Base-by-base conservation (phyloP, 345 rosid species). In the Balakata baccata region DNA sequence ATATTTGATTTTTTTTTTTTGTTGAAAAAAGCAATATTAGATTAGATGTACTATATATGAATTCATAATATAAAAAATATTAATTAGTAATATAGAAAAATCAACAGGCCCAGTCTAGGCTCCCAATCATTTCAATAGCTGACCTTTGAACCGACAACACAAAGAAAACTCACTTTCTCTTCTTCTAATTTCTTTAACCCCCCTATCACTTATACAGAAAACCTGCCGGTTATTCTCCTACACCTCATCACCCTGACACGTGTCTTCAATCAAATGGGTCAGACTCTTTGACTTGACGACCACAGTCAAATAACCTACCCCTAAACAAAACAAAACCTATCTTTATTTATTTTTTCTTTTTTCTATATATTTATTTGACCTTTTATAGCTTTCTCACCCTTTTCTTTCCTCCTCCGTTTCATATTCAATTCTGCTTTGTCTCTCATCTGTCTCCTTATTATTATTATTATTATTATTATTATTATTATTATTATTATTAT, bases 111-210 rank as follows among this genome's bases (percentile, higher is more conserved):
- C 53, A 20, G 83, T 77, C 75, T 53, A 65, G 58, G 68, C 75
- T 84, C 63, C 89, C 90, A 86, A 91, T 91, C 88, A 89, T 88
- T 89, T 83, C 86, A 76, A 70, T 47, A 74, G 82, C 89, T 84
- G 86, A 85, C 85, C 79, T 81, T 89, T 84, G 84, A 84, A 82
- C 89, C 87, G 71, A 79, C 86, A 81, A 63, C 59, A 70, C 34
- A 29, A 29, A 29, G 34, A 29, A 73, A 60, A 74, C 67, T 43
- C 66, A 22, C 22, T 62, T 2, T 41, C 6, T 17, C 7, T 50
- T n/a, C 4, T 18, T 14, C 64, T 77, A 6, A 6, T 1, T 43
- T 43, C 47, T 43, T 43, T 43, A 5, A 7, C 47, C 47, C 46
- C 69, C 67, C 43, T 20, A n/a, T 49, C 73, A 22, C 73, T 37